A percentile compares a stretch with the other conserved stretches of the same genome.
Evolutionary conservation across 768 basidiomycete species (phyloP).

Genomic region (Lactifluus pinguis): DNA sequence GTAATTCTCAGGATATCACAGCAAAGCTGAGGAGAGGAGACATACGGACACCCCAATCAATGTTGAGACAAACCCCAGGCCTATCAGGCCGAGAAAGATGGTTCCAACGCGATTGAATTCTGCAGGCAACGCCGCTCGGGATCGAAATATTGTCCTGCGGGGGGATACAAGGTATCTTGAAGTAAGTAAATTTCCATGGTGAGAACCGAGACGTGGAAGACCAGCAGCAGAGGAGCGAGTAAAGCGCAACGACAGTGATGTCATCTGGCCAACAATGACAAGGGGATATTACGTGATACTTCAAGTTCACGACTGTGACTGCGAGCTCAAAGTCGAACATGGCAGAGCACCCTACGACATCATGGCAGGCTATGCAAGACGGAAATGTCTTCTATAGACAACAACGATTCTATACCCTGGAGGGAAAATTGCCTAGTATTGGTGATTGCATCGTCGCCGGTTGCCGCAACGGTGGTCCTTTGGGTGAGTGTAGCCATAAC

Average conservation of each 20-base stretch:
- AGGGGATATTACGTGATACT: too few relatives aligned
- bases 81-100: constrained; percentile 11
- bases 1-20: constrained; percentile 22
- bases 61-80: constrained; percentile 11
- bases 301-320: too few relatives aligned
- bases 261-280: not conserved
- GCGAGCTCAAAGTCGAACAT: constrained; percentile 21
- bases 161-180: not conserved
- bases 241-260: not conserved
- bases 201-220: not conserved
- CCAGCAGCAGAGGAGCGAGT: not conserved
- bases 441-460: constrained; percentile 73
- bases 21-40: not conserved
- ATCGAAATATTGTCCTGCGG: constrained; percentile 2
- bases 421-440: constrained; percentile 70
- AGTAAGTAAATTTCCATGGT: not conserved
- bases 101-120: constrained; percentile 6
- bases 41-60: constrained; percentile 16
- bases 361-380: constrained; percentile 89
- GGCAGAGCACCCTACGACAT: constrained; percentile 63
- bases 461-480: constrained; percentile 80
- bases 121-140: not conserved
- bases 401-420: constrained; percentile 75
- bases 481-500: constrained; percentile 44
- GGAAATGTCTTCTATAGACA: constrained; percentile 82